These are phyloP conservation scores for Tuber umbilicatum DNA, from an alignment of 495 filamentous ascomycete genomes.

Conservation along the genomic window DNA sequence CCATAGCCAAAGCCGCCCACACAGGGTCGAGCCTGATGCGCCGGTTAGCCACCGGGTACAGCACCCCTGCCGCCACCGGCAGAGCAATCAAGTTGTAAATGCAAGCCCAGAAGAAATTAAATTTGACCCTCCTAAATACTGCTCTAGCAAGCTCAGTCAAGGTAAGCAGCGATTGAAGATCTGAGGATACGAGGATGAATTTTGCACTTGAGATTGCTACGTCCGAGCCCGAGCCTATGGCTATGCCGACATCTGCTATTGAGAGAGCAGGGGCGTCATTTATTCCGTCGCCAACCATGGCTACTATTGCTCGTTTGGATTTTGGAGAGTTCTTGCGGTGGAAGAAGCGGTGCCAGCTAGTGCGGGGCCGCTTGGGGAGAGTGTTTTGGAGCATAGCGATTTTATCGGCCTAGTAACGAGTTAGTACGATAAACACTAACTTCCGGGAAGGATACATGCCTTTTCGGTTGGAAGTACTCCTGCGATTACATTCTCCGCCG, in stretches of 20 bases:
- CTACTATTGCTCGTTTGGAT: constrained; percentile 46
- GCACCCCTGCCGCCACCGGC: constrained; percentile 74
- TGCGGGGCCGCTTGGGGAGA: constrained; percentile 43
- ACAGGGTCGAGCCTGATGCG: constrained; percentile 8
- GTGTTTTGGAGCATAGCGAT: constrained; percentile 69
- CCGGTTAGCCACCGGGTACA: constrained; percentile 53
- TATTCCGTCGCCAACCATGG: constrained; percentile 76
- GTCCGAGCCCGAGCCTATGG: constrained; percentile 76
- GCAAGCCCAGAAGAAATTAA: constrained; percentile 88
- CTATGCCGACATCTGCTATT: constrained; percentile 73
- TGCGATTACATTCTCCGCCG: constrained; percentile 68
- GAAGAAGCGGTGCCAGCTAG: constrained; percentile 31
- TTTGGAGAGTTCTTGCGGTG: constrained; percentile 31
- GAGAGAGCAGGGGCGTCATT: constrained; percentile 82
- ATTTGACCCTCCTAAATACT: constrained; percentile 70
- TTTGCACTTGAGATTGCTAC: constrained; percentile 74
- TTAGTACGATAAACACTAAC: constrained; percentile 6
- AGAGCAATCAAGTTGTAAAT: constrained; percentile 73
- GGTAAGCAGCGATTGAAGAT: constrained; percentile 62
- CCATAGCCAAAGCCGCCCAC: constrained; percentile 51
- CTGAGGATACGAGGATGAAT: constrained; percentile 75
- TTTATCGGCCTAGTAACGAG: constrained; percentile 54
- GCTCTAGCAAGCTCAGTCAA: constrained; percentile 62
- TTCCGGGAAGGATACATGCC: constrained; percentile 14
- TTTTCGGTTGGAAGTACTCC: constrained; percentile 82